Base-by-base conservation (phyloP, 352 stramenopile species). In the Globisporangium spinosum region DNA sequence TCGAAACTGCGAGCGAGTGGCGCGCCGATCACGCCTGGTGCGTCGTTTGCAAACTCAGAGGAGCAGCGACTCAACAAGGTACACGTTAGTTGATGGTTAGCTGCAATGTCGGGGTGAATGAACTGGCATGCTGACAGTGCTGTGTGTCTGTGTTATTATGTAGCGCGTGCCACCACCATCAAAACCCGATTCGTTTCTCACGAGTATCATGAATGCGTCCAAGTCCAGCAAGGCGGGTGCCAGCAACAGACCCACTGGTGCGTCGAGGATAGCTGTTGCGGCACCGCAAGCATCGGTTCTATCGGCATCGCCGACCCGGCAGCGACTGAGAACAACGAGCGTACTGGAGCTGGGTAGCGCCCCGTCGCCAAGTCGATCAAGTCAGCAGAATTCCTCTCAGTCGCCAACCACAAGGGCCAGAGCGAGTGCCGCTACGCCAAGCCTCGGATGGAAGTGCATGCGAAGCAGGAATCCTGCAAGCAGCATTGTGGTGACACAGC, bases 51-150 rank as follows among this genome's bases (percentile, higher is more conserved):
- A 20, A 25, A 54, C 38, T 25, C 35, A 12, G 61, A 61, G 32
- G 49, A 56, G 23, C 38, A 58, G 47, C 60, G 67, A n/a, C 61
- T 72, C 9, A 22, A 67, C 22, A 58, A n/a, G 53, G 67, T 72
- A n/a, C 59, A 60, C 9, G 20, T 20, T 10, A 34, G 34, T 4
- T 10, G 8, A 8, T 43, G 22, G 8, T 5, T 57, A 13, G 20
- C 10, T 62, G 43, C 9, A 22, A 12, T n/a, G 40, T n/a, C 15
- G 40, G 15, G 40, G 40, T n/a, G 40, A 49, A 49, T n/a, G 40
- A 49, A 20, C 40, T 49, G 40, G 3, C 40, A n/a, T 57, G 51
- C 51, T 57, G 51, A 32, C n/a, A 34, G 23, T 15, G 2, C 10
- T 68, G 29, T 66, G 20, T 5, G 12, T 57, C 2, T 40, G 17